phyloP scores from a whole-genome alignment of 768 basidiomycete genomes.

The Hydnum rufescens region DNA sequence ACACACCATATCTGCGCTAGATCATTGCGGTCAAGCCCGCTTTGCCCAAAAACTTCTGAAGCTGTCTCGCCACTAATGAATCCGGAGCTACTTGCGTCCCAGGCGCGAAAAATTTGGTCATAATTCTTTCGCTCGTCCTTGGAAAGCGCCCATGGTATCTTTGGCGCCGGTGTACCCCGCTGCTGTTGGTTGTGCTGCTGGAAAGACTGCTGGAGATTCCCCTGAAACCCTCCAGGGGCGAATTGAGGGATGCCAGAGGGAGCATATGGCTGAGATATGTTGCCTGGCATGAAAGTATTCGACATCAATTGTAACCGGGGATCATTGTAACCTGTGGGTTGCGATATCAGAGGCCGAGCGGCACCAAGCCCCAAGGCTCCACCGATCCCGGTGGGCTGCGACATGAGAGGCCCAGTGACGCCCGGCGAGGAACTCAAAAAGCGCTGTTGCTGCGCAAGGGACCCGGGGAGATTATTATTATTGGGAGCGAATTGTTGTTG shows the following conservation, averaged over 20 bases:
- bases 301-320: conserved; percentile 77
- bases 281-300: conserved; percentile 70
- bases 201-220: conserved; percentile 61
- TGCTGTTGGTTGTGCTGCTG: conserved; percentile 69
- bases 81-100: conserved; percentile 64
- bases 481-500: conserved; percentile 1
- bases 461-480: no score
- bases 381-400: conserved; percentile 40
- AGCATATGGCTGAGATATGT: conserved; percentile 10
- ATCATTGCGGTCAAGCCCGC: conserved; percentile 74
- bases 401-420: conserved; percentile 18
- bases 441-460: conserved; percentile 1
- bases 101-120: conserved; percentile 90
- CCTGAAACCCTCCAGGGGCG: conserved; percentile 28
- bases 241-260: conserved; percentile 36
- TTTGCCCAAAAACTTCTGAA: conserved; percentile 83
- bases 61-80: conserved; percentile 77
- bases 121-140: conserved; percentile 92
- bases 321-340: conserved; percentile 64
- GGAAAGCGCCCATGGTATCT: conserved; percentile 69
- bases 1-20: conserved; percentile 82
- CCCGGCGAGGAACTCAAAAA: conserved; percentile 42
- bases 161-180: conserved; percentile 41
- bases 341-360: conserved; percentile 35
- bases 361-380: conserved; percentile 19